phyloP scores from a whole-genome alignment of 2,329 filamentous ascomycete species.

The Graphilbum fragrans region DNA sequence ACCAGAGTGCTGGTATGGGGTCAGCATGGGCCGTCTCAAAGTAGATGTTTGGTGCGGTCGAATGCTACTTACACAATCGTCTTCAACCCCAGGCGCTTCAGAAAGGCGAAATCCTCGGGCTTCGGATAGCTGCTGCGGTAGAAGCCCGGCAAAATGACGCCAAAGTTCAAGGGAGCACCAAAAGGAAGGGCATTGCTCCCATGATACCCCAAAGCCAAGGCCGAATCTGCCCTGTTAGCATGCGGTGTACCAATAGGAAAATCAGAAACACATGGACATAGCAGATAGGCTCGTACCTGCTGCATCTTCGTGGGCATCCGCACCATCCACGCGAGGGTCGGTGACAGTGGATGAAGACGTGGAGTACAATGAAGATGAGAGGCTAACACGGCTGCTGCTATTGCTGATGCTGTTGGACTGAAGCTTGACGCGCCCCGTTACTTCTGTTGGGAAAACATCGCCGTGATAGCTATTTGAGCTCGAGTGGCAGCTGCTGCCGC shows the following conservation, averaged over 20 bases:
- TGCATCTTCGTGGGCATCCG: not conserved
- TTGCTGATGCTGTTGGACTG: conserved; percentile 1
- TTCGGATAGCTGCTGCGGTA: conserved; percentile 76
- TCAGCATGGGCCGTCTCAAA: not conserved
- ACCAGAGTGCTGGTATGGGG: conserved; percentile 41
- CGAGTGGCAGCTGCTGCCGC: not conserved
- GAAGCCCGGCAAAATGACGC: conserved; percentile 58
- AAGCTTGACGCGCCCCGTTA: not conserved
- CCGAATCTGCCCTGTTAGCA: not conserved
- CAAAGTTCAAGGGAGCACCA: conserved; percentile 57
- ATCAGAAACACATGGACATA: not conserved
- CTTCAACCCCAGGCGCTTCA: conserved; percentile 57
- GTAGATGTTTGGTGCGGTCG: too few species aligned
- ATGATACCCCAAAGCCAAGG: not conserved
- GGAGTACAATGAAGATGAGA: conserved; percentile 5
- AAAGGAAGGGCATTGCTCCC: conserved; percentile 8
- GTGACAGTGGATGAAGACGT: conserved; percentile 2
- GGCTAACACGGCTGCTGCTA: conserved; percentile 7
- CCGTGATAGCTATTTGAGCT: not conserved
- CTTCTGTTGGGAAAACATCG: not conserved
- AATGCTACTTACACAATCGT: conserved; percentile 56
- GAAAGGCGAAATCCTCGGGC: conserved; percentile 55
- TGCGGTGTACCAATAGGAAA: not conserved
- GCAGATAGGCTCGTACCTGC: conserved; percentile 1
- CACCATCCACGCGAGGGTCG: not conserved